Evolutionary conservation across 2,329 filamentous ascomycete genomes (phyloP).

Genomic region (Botrytis medusae): DNA sequence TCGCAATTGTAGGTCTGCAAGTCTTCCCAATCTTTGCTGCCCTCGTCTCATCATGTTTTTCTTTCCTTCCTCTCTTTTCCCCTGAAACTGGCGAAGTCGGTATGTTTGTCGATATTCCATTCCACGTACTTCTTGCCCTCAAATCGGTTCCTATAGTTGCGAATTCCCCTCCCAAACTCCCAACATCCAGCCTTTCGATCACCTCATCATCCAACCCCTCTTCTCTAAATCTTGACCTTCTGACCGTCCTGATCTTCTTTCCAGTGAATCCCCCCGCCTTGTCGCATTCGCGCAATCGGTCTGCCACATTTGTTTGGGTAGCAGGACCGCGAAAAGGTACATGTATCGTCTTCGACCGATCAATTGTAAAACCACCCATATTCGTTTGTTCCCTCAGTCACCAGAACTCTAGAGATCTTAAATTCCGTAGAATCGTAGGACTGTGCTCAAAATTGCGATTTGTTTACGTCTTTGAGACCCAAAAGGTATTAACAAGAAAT

Average conservation of each 20-base stretch:
- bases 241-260: not conserved
- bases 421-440: not conserved
- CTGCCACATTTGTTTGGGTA: not conserved
- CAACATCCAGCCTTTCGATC: conserved; percentile 18
- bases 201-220: conserved; percentile 35
- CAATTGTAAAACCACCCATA: conserved; percentile 17
- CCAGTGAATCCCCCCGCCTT: not conserved
- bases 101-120: not conserved
- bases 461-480: not conserved
- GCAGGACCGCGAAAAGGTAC: conserved; percentile 5
- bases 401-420: not conserved
- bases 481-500: not conserved
- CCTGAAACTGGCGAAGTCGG: not conserved
- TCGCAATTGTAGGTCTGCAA: conserved; percentile 44
- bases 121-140: not conserved
- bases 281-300: conserved; percentile 2
- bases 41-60: conserved; percentile 1
- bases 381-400: not conserved
- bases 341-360: conserved; percentile 21
- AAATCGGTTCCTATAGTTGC: not conserved
- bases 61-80: not conserved
- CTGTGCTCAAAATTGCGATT: not conserved
- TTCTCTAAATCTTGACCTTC: conserved; percentile 28
- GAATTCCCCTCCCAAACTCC: not conserved
- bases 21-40: conserved; percentile 29